Percentiles rank a stretch among this genome's conserved stretches.
Evolutionary conservation across 139 green algal genomes (phyloP).

Genomic region (Coccomyxa sp.): DNA sequence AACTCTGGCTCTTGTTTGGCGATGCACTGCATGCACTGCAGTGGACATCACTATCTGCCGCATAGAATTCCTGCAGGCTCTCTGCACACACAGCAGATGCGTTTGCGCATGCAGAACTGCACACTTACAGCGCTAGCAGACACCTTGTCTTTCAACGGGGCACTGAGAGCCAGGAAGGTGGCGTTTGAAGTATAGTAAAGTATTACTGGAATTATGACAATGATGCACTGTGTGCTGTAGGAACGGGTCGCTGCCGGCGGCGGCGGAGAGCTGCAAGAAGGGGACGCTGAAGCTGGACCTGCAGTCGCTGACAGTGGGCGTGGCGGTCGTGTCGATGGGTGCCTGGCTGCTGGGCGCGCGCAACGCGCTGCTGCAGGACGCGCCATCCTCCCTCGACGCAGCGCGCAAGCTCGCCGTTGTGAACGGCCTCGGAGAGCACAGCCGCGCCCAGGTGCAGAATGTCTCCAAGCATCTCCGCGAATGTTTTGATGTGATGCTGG

Average conservation of each 20-base stretch:
- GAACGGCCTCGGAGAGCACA: slow-evolving; percentile 22
- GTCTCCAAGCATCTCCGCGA: no score
- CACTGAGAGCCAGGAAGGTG: no score
- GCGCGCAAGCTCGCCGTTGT: slow-evolving; percentile 18
- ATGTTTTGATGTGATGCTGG: no score
- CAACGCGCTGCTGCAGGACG: neutral
- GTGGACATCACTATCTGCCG: no score
- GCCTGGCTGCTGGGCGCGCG: slow-evolving; percentile 38
- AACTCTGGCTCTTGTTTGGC: neutral
- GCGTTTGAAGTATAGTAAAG: no score
- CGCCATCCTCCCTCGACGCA: neutral
- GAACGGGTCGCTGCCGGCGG: slow-evolving; percentile 2
- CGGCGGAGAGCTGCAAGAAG: slow-evolving; percentile 24
- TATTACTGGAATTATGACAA: no score
- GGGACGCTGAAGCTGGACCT: slow-evolving; percentile 38
- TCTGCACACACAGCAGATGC: no score
- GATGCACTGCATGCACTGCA: no score
- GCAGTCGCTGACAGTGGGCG: slow-evolving; percentile 35
- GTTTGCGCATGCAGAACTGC: no score
- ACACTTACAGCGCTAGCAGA: no score
- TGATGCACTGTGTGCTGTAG: neutral
- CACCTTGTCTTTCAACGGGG: no score
- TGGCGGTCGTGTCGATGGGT: slow-evolving; percentile 42
- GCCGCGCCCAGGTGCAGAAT: slow-evolving; percentile 4
- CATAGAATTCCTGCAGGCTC: no score